phyloP scores from a whole-genome alignment of 495 filamentous ascomycete genomes.

The Penicillium pulvis region DNA sequence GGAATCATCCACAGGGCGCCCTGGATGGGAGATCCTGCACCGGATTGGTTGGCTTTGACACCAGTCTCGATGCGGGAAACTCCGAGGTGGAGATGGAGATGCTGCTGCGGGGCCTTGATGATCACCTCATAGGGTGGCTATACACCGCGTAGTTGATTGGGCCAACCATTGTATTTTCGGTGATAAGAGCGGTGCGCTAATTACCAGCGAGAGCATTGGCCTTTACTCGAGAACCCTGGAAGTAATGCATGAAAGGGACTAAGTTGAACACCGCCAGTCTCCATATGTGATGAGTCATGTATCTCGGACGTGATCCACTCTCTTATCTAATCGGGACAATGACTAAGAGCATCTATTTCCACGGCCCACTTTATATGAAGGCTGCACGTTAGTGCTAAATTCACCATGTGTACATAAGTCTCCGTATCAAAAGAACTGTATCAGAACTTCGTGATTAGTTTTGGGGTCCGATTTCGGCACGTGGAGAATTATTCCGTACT shows the following conservation, averaged over 20 bases:
- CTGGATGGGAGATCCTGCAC: background rate
- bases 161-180: background rate
- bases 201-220: background rate
- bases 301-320: background rate
- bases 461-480: background rate
- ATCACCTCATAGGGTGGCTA: background rate
- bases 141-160: background rate
- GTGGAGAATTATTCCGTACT: background rate
- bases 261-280: background rate
- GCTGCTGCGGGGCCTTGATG: background rate
- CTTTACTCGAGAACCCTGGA: background rate
- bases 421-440: too few species aligned
- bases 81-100: background rate
- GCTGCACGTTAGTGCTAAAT: too few species aligned
- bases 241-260: background rate
- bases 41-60: background rate
- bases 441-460: too few species aligned
- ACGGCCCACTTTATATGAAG: background rate
- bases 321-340: background rate
- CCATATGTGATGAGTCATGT: background rate
- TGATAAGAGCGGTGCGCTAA: background rate
- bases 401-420: too few species aligned
- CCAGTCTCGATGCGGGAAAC: background rate
- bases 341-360: background rate
- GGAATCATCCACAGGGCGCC: conserved; percentile 1